These are phyloP conservation scores for Trametes pubescens DNA, from an alignment of 1,284 basidiomycete species.

Conservation along the genomic window DNA sequence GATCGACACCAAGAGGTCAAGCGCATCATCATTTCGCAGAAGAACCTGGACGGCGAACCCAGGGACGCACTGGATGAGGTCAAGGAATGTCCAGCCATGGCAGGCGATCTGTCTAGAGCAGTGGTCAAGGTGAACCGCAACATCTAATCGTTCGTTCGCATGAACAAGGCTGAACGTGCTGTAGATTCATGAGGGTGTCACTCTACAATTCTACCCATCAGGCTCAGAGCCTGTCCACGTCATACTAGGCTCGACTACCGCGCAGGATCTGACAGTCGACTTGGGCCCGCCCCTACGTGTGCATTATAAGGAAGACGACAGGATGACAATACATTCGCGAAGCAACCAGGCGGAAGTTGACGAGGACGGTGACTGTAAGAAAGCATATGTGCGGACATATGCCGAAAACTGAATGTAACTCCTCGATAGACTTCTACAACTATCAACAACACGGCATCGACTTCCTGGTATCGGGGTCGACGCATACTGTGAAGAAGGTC, in stretches of 20 bases:
- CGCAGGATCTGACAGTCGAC: conserved; percentile 82
- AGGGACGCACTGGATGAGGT: conserved; percentile 76
- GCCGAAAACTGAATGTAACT: too few relatives aligned
- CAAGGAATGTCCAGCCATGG: conserved; percentile 67
- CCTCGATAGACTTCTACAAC: conserved; percentile 83
- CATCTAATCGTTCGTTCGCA: not conserved
- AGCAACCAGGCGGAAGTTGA: conserved; percentile 50
- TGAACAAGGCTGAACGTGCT: conserved; percentile 8
- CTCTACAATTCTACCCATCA: conserved; percentile 70
- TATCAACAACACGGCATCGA: conserved; percentile 91
- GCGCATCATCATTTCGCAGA: conserved; percentile 76
- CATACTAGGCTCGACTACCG: conserved; percentile 80
- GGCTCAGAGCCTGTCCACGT: conserved; percentile 63
- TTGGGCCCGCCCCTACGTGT: conserved; percentile 81
- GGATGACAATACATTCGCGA: conserved; percentile 82
- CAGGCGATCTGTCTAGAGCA: conserved; percentile 72
- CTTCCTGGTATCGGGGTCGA: conserved; percentile 77
- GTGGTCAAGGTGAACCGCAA: conserved; percentile 63
- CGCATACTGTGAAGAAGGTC: conserved; percentile 83
- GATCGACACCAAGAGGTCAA: conserved; percentile 79
- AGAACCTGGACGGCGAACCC: conserved; percentile 60
- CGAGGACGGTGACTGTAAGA: conserved; percentile 44
- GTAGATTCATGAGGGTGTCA: conserved; percentile 76
- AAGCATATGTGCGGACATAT: not conserved
- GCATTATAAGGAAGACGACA: conserved; percentile 88